These are phyloP conservation scores for Penicillium sumatraense DNA, from an alignment of 2,329 filamentous ascomycete species.

Conservation along the genomic window DNA sequence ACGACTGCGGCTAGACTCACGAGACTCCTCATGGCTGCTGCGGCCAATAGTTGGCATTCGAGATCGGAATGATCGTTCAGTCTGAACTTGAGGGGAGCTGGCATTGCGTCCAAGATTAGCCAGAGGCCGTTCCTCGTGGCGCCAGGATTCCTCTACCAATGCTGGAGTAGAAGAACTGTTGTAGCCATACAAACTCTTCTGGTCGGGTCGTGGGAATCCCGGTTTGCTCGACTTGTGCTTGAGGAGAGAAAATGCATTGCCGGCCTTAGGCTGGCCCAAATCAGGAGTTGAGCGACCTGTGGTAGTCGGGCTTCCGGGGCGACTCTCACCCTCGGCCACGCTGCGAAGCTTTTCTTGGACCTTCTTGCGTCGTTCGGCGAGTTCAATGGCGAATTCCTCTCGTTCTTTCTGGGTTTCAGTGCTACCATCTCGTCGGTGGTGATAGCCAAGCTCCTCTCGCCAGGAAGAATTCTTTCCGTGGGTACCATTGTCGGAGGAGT, in stretches of 20 bases:
- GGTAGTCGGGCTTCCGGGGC: conserved; percentile 50
- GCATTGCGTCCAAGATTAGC: conserved; percentile 39
- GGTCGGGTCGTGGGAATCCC: conserved; percentile 33
- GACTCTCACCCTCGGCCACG: conserved; percentile 47
- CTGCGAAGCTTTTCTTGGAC: conserved; percentile 55
- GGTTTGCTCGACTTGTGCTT: conserved; percentile 48
- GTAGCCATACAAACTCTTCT: conserved; percentile 48
- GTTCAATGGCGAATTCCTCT: conserved; percentile 53
- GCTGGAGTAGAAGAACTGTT: conserved; percentile 43
- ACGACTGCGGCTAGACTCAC: conserved; percentile 42
- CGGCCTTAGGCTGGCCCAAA: conserved; percentile 34
- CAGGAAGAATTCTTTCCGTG: conserved; percentile 39
- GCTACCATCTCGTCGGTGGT: conserved; percentile 50
- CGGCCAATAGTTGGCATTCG: conserved; percentile 32
- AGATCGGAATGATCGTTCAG: conserved; percentile 33
- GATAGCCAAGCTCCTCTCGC: conserved; percentile 53
- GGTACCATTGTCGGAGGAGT: conserved; percentile 12
- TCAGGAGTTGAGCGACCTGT: conserved; percentile 42
- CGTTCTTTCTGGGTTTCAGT: conserved; percentile 55
- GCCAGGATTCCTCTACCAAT: conserved; percentile 41
- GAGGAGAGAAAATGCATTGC: conserved; percentile 51
- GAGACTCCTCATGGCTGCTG: conserved; percentile 40
- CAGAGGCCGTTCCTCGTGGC: conserved; percentile 40
- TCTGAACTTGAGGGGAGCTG: conserved; percentile 42
- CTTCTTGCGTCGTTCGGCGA: conserved; percentile 52